Evolutionary conservation across 129 eudicot genomes (phyloP), one percentile per base, ranked within the genome.

Genomic region (Saussurea involucrata): DNA sequence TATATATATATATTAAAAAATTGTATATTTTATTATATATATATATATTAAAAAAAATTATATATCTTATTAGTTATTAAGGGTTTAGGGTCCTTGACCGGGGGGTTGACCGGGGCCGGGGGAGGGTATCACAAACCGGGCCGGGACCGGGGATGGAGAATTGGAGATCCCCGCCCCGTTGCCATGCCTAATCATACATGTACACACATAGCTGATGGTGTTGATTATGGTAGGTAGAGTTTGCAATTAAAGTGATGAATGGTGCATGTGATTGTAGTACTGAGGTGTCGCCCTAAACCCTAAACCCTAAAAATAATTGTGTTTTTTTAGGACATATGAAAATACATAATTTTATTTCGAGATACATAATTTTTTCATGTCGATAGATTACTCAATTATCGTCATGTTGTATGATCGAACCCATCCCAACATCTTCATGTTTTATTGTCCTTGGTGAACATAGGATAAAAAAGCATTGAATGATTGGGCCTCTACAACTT

Each of bases 351-450:
- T 37, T 37, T 49, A 49, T 49, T 49, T 15, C 20, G 1, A 49
- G 6, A 4, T 49, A 2, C 2, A 5, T 17, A 18, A n/a, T 0
- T 17, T 5, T 53, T 53, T 53, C 22, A 49, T 53, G 18, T 49
- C 8, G 7, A 49, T 49, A 17, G 8, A 17, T 5, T 53, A n/a
- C 22, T 53, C 61, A 53, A 53, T 53, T 77, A 66, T 63, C 72
- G 63, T 49, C 40, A 40, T 63, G 73, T 64, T 72, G 67, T 80
- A 44, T n/a, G 68, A 65, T 72, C 63, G 24, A 68, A 72, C 78
- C 73, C 64, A 49, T 46, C 73, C 61, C 73, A 24, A 80, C 78
- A 79, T 80, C 61, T 72, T 64, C 83, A 80, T 80, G 83, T 73
- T 78, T 71, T 31, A 21, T 4, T 65, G 78, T 49, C 58, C 4